Evolutionary conservation across 2,329 filamentous ascomycete species (phyloP).

Genomic region (Trichoderma atrobrunneum): DNA sequence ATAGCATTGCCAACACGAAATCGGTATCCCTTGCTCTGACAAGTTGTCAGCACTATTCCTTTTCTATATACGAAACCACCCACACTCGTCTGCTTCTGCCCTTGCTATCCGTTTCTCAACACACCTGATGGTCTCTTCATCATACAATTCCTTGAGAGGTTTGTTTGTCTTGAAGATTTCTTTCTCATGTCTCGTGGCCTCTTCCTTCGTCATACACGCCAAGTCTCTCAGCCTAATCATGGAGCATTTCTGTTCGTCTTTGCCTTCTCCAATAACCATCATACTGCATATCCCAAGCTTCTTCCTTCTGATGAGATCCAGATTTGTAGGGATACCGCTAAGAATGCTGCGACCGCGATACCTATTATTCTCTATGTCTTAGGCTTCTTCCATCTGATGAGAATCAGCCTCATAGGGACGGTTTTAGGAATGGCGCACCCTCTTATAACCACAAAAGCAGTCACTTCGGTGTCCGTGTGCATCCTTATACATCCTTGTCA

Average conservation of each 20-base stretch:
- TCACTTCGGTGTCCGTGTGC: no score
- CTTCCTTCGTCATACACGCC: slow-evolving; percentile 92
- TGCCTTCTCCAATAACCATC: slow-evolving; percentile 58
- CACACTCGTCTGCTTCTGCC: slow-evolving; percentile 63
- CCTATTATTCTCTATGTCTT: no score
- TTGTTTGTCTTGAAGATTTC: slow-evolving; percentile 70
- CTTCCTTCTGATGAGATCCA: slow-evolving; percentile 79
- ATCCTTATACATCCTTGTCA: no score
- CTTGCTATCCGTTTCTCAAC: slow-evolving; percentile 68
- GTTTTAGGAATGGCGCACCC: no score
- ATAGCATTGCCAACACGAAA: no score
- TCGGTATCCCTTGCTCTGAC: no score
- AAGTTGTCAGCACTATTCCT: no score
- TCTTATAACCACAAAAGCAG: no score
- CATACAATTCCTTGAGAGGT: slow-evolving; percentile 70
- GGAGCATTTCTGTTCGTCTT: slow-evolving; percentile 75
- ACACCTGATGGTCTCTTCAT: slow-evolving; percentile 59
- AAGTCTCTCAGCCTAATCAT: slow-evolving; percentile 66
- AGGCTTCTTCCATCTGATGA: no score
- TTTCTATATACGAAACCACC: slow-evolving; percentile 47
- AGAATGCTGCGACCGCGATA: slow-evolving; percentile 80
- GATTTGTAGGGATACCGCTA: slow-evolving; percentile 74
- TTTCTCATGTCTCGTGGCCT: slow-evolving; percentile 76
- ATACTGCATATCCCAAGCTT: slow-evolving; percentile 60
- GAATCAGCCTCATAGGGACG: no score